Percentiles rank a stretch among this genome's conserved stretches.
Conservation (phyloP, 164 flowering plant species). For the Tetracentron sinense region DNA sequence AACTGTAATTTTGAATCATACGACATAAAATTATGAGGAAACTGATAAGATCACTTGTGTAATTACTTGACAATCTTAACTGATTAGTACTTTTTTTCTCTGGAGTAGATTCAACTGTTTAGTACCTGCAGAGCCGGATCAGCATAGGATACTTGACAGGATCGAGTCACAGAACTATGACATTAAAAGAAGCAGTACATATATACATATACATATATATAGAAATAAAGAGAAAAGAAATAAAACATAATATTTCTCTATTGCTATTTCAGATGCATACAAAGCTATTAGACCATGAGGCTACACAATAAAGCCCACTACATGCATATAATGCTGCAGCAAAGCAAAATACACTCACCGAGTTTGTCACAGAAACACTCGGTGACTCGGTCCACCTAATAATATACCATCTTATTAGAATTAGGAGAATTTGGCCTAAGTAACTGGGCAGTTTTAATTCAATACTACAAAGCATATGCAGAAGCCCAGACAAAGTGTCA, state of each 20-base stretch:
- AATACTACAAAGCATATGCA: not conserved
- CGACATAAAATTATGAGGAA: too few species aligned
- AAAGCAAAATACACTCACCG: conserved; percentile 9
- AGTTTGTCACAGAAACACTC: conserved; percentile 4
- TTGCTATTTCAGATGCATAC: conserved; percentile 9
- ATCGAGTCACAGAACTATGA: too few species aligned
- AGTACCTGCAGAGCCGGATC: too few species aligned
- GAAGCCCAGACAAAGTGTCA: conserved; percentile 11
- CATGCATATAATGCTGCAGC: conserved; percentile 11
- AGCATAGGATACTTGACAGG: too few species aligned
- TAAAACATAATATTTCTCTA: conserved; percentile 1
- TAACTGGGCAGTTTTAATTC: too few species aligned
- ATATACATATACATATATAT: too few species aligned
- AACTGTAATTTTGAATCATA: too few species aligned
- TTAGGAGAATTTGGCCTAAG: conserved; percentile 1
- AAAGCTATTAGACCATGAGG: conserved; percentile 8
- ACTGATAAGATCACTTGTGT: too few species aligned
- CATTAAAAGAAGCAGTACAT: too few species aligned
- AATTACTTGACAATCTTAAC: too few species aligned
- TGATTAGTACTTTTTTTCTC: too few species aligned
- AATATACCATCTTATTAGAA: conserved; percentile 19
- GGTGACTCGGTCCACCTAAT: conserved; percentile 16
- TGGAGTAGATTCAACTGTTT: too few species aligned
- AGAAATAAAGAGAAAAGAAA: not conserved
- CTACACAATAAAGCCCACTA: conserved; percentile 23